These are phyloP conservation scores for Cordyceps javanica DNA, from an alignment of 2,329 filamentous ascomycete genomes.

Conservation along the genomic window DNA sequence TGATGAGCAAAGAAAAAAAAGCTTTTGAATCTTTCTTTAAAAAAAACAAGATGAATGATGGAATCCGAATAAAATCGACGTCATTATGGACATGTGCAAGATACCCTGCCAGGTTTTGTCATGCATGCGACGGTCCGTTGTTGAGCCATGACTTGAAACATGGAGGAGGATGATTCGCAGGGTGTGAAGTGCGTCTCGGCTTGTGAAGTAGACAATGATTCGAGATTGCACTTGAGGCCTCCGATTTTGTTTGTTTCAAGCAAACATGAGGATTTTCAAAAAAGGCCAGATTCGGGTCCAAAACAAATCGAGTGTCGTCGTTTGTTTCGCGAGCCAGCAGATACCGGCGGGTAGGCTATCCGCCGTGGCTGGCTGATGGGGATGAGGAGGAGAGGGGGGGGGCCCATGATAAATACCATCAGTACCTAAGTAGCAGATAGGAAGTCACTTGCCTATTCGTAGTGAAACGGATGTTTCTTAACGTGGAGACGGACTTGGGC, in stretches of 20 bases:
- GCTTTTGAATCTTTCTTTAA: too few species aligned
- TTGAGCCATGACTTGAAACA: background rate
- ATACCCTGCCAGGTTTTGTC: too few species aligned
- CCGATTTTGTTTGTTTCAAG: background rate
- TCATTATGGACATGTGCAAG: background rate
- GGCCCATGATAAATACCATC: background rate
- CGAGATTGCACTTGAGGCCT: background rate
- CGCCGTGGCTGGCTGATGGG: too few species aligned
- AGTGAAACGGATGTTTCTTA: too few species aligned
- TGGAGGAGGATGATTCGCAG: background rate
- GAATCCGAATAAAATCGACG: background rate
- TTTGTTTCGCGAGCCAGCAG: background rate
- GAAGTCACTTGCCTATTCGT: too few species aligned
- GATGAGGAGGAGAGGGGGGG: background rate
- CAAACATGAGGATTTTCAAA: background rate
- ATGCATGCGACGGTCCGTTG: background rate
- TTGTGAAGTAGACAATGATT: too few species aligned
- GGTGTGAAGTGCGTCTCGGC: too few species aligned
- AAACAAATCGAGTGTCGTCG: background rate
- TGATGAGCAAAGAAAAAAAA: background rate
- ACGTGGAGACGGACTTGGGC: too few species aligned
- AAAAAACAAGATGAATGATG: slow-evolving; percentile 14
- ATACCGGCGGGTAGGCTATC: too few species aligned
- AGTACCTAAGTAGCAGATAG: too few species aligned
- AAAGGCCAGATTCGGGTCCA: background rate